Evolutionary conservation across 805 yeast species (phyloP), one percentile per base, ranked within the genome.

Genomic region (Kluyveromyces lactis): DNA sequence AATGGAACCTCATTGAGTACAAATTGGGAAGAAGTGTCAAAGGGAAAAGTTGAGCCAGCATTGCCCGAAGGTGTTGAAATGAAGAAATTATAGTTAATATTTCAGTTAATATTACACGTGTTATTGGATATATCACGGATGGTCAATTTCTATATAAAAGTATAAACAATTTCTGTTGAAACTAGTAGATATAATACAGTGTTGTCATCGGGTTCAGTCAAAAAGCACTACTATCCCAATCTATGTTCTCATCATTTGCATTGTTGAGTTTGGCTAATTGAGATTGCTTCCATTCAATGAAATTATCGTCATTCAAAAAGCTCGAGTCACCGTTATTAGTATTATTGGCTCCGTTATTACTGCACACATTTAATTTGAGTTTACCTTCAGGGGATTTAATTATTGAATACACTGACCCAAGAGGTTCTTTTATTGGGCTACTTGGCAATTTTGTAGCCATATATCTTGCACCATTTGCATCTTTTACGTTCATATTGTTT

Each of bases 1-100:
- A 82, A 84, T 51, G 99, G 99, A 16, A 92, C 98, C 0, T 77
- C 95, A 2, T 67, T 92, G 42, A 85, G 95, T 33, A 92, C 98
- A 3, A 84, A 86, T 55, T 92, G 99, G 99, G 73, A 65, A 9
- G 95, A 86, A 43, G 97, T 94, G 2, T 68, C 75, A 28, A 68
- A 72, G 41, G 77, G 75, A 43, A 68, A 59, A 16, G 82, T 81
- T 32, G 82, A 79, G 51, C 72, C 81, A 2, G 61, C 70, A 18
- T 87, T 95, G 0, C 95, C 95, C 0, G 81, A 77, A 31, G 90
- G 86, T 11, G 71, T 77, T 73, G 78, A 71, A 49, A 71, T 75
- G 2, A 76, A 69, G 52, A 63, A 68, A 33, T 79, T 80, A 78
- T 60, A 47, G 46, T 21, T 21, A 9, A 6, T 6, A 9, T 21